phyloP scores from a whole-genome alignment of 1,284 basidiomycete species.

The Thecaphora thlaspeos region DNA sequence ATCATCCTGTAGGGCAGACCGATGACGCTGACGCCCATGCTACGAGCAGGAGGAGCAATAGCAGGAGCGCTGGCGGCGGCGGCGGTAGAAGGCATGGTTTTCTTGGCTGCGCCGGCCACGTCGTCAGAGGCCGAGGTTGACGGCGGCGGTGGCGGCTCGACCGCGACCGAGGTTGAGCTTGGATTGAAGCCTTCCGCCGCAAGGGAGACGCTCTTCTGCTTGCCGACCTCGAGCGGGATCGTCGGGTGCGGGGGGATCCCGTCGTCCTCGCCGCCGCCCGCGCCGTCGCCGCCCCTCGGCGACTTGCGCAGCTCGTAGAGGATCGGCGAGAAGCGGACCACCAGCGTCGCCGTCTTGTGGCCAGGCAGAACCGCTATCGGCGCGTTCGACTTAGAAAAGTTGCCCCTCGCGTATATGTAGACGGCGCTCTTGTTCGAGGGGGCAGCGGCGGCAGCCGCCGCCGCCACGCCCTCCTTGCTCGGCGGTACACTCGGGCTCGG shows the following conservation, averaged over 20 bases:
- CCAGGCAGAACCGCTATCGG: constrained; percentile 94
- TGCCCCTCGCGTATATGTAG: constrained; percentile 91
- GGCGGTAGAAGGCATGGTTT: too few species aligned
- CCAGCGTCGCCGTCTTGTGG: constrained; percentile 90
- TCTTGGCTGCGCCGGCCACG: too few species aligned
- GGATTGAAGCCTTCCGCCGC: neutral
- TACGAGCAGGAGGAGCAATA: too few species aligned
- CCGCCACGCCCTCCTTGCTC: neutral
- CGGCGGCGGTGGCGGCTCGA: constrained; percentile 2
- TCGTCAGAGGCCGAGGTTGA: constrained; percentile 14
- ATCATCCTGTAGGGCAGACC: constrained; percentile 89
- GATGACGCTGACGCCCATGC: constrained; percentile 66
- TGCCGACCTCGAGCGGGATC: constrained; percentile 72
- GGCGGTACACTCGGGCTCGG: constrained; percentile 6
- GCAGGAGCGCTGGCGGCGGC: too few species aligned
- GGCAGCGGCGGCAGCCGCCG: constrained; percentile 1
- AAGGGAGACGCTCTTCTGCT: constrained; percentile 63
- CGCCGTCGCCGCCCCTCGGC: constrained; percentile 16
- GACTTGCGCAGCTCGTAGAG: constrained; percentile 76
- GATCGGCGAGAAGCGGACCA: constrained; percentile 88
- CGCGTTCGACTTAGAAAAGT: constrained; percentile 68
- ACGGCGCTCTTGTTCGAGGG: constrained; percentile 66
- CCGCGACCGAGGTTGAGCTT: too few species aligned
- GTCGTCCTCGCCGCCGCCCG: constrained; percentile 3
- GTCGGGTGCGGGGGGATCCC: constrained; percentile 43